These are phyloP conservation scores for Xylaria polymorpha DNA, from an alignment of 2,329 filamentous ascomycete species.

Conservation along the genomic window DNA sequence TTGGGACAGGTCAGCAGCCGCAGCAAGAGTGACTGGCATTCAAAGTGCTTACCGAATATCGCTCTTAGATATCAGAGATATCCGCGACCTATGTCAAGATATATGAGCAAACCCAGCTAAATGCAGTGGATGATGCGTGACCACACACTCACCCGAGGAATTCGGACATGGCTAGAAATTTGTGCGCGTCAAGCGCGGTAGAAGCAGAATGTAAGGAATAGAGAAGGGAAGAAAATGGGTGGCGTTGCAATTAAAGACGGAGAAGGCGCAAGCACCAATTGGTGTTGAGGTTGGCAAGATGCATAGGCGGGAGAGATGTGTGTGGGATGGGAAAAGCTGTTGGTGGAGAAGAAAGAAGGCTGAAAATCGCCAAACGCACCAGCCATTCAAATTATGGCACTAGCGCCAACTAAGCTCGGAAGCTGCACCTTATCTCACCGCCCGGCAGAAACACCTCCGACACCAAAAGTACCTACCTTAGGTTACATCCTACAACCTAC, in stretches of 20 bases:
- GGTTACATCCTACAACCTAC: too few relatives aligned
- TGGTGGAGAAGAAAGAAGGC: conserved; percentile 40
- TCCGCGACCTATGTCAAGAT: conserved; percentile 74
- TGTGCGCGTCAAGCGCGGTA: conserved; percentile 45
- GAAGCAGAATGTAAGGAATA: conserved; percentile 33
- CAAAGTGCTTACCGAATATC: conserved; percentile 82
- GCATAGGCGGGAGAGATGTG: conserved; percentile 29
- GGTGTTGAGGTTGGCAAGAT: conserved; percentile 25
- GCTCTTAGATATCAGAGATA: conserved; percentile 96
- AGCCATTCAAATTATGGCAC: conserved; percentile 42
- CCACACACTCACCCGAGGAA: conserved; percentile 64
- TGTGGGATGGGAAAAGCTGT: conserved; percentile 39
- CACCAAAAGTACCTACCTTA: not conserved
- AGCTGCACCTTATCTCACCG: conserved; percentile 26
- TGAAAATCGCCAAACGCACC: conserved; percentile 40
- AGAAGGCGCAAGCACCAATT: conserved; percentile 33
- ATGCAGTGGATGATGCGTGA: conserved; percentile 8
- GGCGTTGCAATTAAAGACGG: conserved; percentile 9
- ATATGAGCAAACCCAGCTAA: conserved; percentile 36
- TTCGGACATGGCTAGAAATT: conserved; percentile 63
- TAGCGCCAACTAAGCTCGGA: conserved; percentile 23
- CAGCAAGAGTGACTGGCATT: conserved; percentile 28
- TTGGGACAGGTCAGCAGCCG: conserved; percentile 45
- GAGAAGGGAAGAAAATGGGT: conserved; percentile 14
- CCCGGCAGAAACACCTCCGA: conserved; percentile 32